A percentile compares a stretch with the other conserved stretches of the same genome.
phyloP scores from a whole-genome alignment of 1,284 basidiomycete species.

The Papiliotrema laurentii region DNA sequence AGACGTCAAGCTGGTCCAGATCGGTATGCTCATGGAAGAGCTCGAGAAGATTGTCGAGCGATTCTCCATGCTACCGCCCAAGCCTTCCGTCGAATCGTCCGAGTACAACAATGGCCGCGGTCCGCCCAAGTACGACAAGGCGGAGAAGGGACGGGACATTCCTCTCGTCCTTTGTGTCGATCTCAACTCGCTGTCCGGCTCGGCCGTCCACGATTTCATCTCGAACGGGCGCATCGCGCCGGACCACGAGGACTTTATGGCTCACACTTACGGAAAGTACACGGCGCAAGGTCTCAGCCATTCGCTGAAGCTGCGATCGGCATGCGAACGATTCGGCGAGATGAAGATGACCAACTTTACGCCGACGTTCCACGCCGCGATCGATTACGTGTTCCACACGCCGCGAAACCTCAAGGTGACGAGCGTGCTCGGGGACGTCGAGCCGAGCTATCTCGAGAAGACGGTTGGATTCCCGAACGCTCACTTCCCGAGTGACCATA shows the following conservation, averaged over 20 bases:
- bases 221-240: constrained; percentile 65
- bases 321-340: constrained; percentile 67
- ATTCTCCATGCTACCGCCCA: constrained; percentile 52
- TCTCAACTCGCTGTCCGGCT: constrained; percentile 83
- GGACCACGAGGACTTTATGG: constrained; percentile 89
- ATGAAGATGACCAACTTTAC: constrained; percentile 86
- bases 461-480: constrained; percentile 95
- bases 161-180: constrained; percentile 89
- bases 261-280: constrained; percentile 85
- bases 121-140: constrained; percentile 39
- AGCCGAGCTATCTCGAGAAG: constrained; percentile 78
- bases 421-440: constrained; percentile 82
- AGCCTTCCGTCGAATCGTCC: constrained; percentile 36
- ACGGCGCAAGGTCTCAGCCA: constrained; percentile 86
- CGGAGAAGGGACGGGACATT: constrained; percentile 60
- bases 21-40: constrained; percentile 87
- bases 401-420: constrained; percentile 73
- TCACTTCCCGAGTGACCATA: constrained; percentile 84
- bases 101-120: constrained; percentile 32
- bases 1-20: constrained; percentile 97
- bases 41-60: constrained; percentile 80
- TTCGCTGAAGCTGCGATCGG: constrained; percentile 72
- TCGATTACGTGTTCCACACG: constrained; percentile 95
- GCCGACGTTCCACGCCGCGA: constrained; percentile 72
- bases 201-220: constrained; percentile 91